Evolutionary conservation across 345 rosid species (phyloP), one percentile per base, ranked within the genome.

Genomic region (Populus davidiana): DNA sequence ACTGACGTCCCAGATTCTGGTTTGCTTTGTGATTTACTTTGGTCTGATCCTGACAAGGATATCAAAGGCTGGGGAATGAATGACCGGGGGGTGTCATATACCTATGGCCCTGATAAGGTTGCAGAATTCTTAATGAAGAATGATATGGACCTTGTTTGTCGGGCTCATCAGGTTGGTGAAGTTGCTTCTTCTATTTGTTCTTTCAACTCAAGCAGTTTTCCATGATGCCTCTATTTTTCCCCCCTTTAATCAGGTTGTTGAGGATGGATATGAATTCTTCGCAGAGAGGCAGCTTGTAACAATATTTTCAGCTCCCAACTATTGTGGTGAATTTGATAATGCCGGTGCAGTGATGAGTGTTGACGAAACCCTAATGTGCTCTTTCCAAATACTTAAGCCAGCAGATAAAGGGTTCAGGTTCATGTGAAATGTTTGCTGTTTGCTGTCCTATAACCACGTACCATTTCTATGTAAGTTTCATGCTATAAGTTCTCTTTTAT

Each of bases 271-370:
- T 33, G 98, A 93, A 81, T 93, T 93, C 87, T 92, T 93, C 47
- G 97, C 97, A 62, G 91, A 92, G 49, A 90, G 95, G 82, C 91
- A 88, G 79, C 96, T 94, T 67, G 97, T 94, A 39, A 91, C 98
- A 1, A 89, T 94, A 72, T 94, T 94, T 85, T 94, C 96, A 23
- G 98, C 98, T 61, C 98, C 98, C 25, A 93, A 93, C 86, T 93
- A 93, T 79, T 93, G 97, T 0, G 98, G 98, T 23, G 98, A 94
- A 85, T 94, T 94, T 77, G 94, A 94, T 84, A 94, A 94, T 74
- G 92, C 96, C 23, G 98, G 97, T 61, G 97, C 98, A 47, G 90
- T 94, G 97, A 94, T 94, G 97, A 92, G 97, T 74, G 96, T 94
- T 72, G 98, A 94, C 77, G 83, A 94, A 71, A 90, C 93, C 87